Evolutionary conservation across 169 alveolate genomes (phyloP), one percentile per base, ranked within the genome.

Genomic region (Cystoisospora suis): DNA sequence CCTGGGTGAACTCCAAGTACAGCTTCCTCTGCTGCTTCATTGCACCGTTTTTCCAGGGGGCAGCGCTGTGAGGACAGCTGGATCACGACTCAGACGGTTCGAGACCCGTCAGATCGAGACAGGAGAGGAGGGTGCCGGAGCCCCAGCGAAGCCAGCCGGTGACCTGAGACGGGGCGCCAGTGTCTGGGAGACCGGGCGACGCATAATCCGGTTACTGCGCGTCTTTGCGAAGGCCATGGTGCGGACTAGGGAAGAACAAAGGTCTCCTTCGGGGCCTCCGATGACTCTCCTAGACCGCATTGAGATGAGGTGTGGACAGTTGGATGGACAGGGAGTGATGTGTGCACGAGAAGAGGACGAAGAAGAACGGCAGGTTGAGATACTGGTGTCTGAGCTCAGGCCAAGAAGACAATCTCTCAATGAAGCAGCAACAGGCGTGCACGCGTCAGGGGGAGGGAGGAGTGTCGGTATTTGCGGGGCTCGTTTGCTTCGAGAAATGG

Each of bases 11-110:
- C 83, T 72, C 6, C 83, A 38, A 29, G 56, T 29, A 17, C 83
- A 72, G 83, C 53, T 72, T n/a, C 83, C 83, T 72, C 83, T 72
- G 36, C 53, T 72, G 27, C 45, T 72, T 38, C 20, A 23, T 53
- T 53, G 12, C 23, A 23, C 65, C 23, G 65, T 23, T 53, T 23
- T 12, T 53, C 65, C 29, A 53, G 65, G 23, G 23, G 65, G 47
- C 58, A 5, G 83, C 83, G 42, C 58, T 15, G 42, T 6, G 32
- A 72, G 83, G 32, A 34, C 2, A 42, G 56, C 53, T 4, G 56
- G 36, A 53, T 53, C 23, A 53, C 65, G 12, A 53, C 83, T 46
- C 15, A 34, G 58, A 38, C 56, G 58, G 58, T 17, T 29, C 15
- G 83, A 34, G 27, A 20, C 29, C 38, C 36, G 58, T 36, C 38